A percentile compares a stretch with the other conserved stretches of the same genome.
phyloP scores from a whole-genome alignment of 345 rosid species.

The Eucalyptus polyanthemos region DNA sequence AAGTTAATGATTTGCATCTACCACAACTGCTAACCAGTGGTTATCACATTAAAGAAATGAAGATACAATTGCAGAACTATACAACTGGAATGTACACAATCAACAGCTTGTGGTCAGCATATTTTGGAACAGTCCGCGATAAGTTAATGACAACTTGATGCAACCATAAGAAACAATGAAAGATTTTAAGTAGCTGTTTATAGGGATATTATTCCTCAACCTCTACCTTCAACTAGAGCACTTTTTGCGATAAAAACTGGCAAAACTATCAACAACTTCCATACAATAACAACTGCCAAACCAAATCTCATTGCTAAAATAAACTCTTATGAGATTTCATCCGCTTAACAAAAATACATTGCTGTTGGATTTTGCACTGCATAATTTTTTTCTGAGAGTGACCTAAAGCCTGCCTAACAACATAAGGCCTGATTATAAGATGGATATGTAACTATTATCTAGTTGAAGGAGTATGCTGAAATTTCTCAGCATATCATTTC shows the following conservation, averaged over 20 bases:
- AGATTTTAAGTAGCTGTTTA: background rate
- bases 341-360: background rate
- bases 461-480: background rate
- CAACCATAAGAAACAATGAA: background rate
- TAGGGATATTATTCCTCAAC: background rate
- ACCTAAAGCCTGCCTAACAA: background rate
- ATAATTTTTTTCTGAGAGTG: background rate
- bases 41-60: background rate
- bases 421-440: background rate
- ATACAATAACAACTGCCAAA: background rate
- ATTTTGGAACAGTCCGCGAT: background rate
- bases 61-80: background rate
- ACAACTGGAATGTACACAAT: background rate
- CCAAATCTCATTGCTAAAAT: background rate
- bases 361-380: background rate
- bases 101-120: background rate
- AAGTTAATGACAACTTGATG: background rate
- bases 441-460: background rate
- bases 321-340: background rate
- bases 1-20: background rate
- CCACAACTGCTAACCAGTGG: background rate
- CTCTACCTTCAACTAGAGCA: background rate
- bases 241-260: background rate
- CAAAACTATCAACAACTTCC: background rate
- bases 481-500: background rate